phyloP scores from a whole-genome alignment of 2,329 filamentous ascomycete species.

The Phialophora tarda region DNA sequence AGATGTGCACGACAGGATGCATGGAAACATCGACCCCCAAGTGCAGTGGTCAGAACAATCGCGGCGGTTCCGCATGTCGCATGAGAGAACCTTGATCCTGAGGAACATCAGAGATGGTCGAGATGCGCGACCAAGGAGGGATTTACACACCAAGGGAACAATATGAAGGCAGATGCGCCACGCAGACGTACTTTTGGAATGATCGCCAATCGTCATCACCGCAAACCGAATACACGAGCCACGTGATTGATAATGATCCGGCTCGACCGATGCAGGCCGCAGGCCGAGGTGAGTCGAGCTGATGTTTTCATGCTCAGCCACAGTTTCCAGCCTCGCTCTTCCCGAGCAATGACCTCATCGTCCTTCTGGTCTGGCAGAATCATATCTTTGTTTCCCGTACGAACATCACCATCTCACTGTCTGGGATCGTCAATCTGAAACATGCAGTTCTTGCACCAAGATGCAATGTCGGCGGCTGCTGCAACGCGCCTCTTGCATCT shows the following conservation, averaged over 20 bases:
- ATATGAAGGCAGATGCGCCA: background rate
- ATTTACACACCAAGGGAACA: background rate
- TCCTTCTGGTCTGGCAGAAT: conserved; percentile 8
- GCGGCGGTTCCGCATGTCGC: conserved; percentile 11
- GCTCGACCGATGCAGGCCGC: background rate
- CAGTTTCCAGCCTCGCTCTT: conserved; percentile 22
- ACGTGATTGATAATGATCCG: background rate
- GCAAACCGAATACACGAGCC: background rate
- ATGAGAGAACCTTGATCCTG: background rate
- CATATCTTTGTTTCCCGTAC: background rate
- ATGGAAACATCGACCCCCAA: conserved; percentile 5
- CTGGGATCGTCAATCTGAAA: conserved; percentile 26
- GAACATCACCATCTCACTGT: conserved; percentile 21
- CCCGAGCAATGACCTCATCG: conserved; percentile 17
- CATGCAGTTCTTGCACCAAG: conserved; percentile 27
- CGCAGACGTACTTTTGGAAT: background rate
- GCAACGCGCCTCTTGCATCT: conserved; percentile 26
- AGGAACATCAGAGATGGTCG: background rate
- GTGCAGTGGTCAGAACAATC: background rate
- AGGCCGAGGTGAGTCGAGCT: background rate
- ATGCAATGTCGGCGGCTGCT: conserved; percentile 33
- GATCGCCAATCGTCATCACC: background rate
- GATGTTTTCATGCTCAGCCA: conserved; percentile 20
- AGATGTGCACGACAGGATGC: conserved; percentile 20
- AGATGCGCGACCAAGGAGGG: background rate